Evolutionary conservation across 768 basidiomycete species (phyloP).

Genomic region (Termitomyces sp.): DNA sequence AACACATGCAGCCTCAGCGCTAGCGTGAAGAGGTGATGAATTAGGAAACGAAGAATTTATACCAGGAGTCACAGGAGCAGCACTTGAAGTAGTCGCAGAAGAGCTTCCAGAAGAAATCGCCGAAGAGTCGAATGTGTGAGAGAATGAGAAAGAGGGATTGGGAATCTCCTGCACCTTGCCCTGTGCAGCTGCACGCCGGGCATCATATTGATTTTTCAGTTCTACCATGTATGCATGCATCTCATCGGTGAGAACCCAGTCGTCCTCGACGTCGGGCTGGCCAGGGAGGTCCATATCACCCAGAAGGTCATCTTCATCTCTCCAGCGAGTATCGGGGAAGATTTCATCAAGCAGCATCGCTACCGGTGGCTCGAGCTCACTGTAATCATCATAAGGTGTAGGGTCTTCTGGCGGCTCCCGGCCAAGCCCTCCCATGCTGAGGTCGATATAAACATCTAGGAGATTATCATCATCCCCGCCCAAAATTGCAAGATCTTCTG

Average conservation of each 20-base stretch:
- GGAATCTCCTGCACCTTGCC: neutral
- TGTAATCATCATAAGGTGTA: neutral
- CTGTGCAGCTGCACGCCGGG: neutral
- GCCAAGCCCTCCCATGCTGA: neutral
- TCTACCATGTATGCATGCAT: neutral
- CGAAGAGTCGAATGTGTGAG: neutral
- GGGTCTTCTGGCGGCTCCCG: neutral
- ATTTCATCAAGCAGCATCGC: neutral
- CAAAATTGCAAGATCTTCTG: neutral
- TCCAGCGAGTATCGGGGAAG: neutral
- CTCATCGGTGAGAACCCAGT: neutral
- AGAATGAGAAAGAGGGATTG: neutral
- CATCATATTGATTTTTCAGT: neutral
- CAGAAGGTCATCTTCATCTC: neutral
- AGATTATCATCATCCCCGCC: neutral
- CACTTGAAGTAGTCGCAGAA: neutral
- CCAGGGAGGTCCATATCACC: neutral
- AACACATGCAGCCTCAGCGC: neutral
- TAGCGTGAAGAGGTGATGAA: neutral
- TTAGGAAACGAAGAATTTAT: neutral
- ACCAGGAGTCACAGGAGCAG: neutral
- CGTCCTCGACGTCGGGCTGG: neutral
- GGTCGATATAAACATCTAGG: neutral
- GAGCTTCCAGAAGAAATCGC: neutral
- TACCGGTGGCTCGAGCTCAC: neutral